These are phyloP conservation scores for Epicoccum nigrum DNA, from an alignment of 2,329 filamentous ascomycete species.

Conservation along the genomic window DNA sequence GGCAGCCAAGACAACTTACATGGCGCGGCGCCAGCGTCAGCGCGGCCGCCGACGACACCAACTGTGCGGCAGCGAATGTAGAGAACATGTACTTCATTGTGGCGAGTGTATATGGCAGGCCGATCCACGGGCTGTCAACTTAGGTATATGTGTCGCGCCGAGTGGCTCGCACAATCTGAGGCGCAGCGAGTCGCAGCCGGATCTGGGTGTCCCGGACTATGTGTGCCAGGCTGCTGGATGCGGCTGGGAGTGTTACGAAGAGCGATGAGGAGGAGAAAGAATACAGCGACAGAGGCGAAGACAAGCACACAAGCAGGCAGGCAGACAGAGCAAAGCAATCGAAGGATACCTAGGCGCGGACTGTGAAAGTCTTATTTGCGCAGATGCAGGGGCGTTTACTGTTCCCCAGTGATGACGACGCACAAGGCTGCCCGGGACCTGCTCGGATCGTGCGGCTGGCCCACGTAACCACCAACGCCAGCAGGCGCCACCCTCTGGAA, in stretches of 20 bases:
- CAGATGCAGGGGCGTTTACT: conserved; percentile 6
- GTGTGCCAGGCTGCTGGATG: conserved; percentile 4
- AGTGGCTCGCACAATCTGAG: conserved; percentile 6
- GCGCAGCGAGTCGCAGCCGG: conserved; percentile 15
- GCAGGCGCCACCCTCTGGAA: conserved; percentile 1
- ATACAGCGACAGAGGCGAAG: not conserved
- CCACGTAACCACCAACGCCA: not conserved
- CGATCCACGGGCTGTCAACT: not conserved
- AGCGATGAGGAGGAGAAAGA: not conserved
- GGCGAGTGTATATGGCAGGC: not conserved
- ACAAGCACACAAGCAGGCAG: conserved; percentile 1
- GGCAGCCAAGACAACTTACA: conserved; percentile 43
- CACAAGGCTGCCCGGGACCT: conserved; percentile 3
- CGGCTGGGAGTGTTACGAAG: not conserved
- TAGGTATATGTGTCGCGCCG: conserved; percentile 10
- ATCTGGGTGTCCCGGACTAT: conserved; percentile 7
- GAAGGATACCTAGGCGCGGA: conserved; percentile 13
- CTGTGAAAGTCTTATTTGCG: conserved; percentile 10
- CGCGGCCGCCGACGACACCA: conserved; percentile 38
- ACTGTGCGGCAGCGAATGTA: conserved; percentile 34
- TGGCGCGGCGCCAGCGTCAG: conserved; percentile 41
- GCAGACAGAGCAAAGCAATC: not conserved
- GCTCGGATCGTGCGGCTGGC: conserved; percentile 15
- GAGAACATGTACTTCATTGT: conserved; percentile 45
- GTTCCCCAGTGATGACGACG: conserved; percentile 17